Evolutionary conservation across 495 filamentous ascomycete species (phyloP).

Genomic region (Penicillium steckii): DNA sequence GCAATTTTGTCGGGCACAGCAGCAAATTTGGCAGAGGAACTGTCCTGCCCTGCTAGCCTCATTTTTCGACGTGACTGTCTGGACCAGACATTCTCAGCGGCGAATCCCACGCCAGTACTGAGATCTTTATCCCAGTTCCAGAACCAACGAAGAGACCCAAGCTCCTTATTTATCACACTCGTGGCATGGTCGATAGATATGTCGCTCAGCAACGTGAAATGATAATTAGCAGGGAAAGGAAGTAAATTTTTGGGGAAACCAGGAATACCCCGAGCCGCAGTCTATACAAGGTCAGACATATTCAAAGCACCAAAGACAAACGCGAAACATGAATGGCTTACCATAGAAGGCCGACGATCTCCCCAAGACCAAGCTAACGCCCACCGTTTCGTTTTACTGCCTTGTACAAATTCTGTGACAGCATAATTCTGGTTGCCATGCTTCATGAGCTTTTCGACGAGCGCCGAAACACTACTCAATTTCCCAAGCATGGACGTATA

Average conservation of each 20-base stretch:
- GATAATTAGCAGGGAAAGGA: conserved; percentile 57
- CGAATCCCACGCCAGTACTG: conserved; percentile 52
- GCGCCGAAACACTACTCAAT: conserved; percentile 60
- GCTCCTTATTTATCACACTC: conserved; percentile 35
- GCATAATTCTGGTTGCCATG: conserved; percentile 74
- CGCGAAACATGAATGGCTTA: conserved; percentile 23
- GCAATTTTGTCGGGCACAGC: conserved; percentile 22
- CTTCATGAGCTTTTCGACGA: conserved; percentile 61
- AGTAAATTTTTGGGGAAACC: conserved; percentile 58
- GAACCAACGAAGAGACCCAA: conserved; percentile 46
- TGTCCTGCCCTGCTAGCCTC: conserved; percentile 24
- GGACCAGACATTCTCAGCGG: conserved; percentile 69
- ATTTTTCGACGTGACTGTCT: conserved; percentile 60
- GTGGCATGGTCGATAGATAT: conserved; percentile 25
- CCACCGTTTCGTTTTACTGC: conserved; percentile 80
- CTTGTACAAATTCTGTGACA: conserved; percentile 77
- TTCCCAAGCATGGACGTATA: conserved; percentile 93
- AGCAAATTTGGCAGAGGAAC: conserved; percentile 26
- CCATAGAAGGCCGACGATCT: conserved; percentile 62
- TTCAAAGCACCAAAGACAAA: no score
- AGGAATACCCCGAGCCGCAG: conserved; percentile 55
- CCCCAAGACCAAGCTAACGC: conserved; percentile 84
- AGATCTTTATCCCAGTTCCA: conserved; percentile 49
- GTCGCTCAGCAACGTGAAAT: conserved; percentile 37
- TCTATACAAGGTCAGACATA: conserved; percentile 29